Evolutionary conservation across 768 basidiomycete genomes (phyloP).

Genomic region (Tulasnella sp.): DNA sequence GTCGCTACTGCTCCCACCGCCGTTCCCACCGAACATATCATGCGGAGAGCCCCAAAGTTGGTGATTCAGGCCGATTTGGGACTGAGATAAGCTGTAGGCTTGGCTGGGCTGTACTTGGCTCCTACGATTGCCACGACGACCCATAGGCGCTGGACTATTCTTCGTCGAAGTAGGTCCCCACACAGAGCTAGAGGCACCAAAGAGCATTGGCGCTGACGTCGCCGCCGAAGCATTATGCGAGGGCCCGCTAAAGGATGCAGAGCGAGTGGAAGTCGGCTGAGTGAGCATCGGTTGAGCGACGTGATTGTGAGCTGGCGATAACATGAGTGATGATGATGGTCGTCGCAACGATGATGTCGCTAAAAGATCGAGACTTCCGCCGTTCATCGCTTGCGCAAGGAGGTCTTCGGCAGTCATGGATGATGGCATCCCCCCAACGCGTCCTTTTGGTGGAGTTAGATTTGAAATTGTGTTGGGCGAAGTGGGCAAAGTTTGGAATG

Average conservation of each 20-base stretch:
- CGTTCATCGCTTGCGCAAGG: slow-evolving; percentile 12
- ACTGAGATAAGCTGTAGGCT: slow-evolving; percentile 3
- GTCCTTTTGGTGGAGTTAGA: background rate
- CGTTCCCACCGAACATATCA: background rate
- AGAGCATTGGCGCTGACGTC: background rate
- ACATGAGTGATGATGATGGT: background rate
- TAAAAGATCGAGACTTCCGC: background rate
- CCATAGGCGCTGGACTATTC: background rate
- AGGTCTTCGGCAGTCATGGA: slow-evolving; percentile 16
- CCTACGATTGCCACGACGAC: too few relatives aligned
- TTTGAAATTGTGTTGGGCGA: background rate
- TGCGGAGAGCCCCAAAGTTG: background rate
- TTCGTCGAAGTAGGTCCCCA: background rate
- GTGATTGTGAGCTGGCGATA: background rate
- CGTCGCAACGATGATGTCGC: slow-evolving; percentile 1
- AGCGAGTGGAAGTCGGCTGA: background rate
- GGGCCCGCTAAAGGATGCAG: background rate
- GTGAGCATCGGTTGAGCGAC: background rate
- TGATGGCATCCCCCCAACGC: background rate
- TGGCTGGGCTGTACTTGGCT: background rate
- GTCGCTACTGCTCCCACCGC: too few relatives aligned
- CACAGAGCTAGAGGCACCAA: slow-evolving; percentile 5
- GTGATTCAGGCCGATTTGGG: background rate
- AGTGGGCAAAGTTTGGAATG: background rate
- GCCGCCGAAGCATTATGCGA: background rate